These are phyloP conservation scores for Hericium coralloides DNA, from an alignment of 768 basidiomycete species.

Conservation along the genomic window DNA sequence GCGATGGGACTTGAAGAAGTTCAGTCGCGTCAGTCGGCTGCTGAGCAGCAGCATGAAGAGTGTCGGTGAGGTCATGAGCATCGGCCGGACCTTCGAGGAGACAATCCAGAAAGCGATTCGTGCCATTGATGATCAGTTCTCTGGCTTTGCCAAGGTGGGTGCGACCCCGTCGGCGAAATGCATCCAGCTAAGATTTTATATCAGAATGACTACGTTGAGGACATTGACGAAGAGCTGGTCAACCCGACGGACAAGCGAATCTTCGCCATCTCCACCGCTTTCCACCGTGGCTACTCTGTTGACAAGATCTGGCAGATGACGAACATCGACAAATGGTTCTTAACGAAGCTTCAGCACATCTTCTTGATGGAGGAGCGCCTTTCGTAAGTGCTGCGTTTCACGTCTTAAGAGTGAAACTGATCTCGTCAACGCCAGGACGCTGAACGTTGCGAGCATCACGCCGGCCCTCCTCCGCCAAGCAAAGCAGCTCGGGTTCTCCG, in stretches of 20 bases:
- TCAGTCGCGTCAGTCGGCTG: constrained; percentile 83
- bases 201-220: constrained; percentile 79
- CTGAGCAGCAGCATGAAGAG: constrained; percentile 98
- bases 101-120: constrained; percentile 97
- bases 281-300: constrained; percentile 87
- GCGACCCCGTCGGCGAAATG: background rate
- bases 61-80: constrained; percentile 99
- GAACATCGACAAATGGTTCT: constrained; percentile 98
- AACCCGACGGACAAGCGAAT: constrained; percentile 97
- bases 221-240: constrained; percentile 86
- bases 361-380: constrained; percentile 71
- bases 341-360: constrained; percentile 81
- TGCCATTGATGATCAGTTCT: constrained; percentile 91
- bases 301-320: constrained; percentile 98
- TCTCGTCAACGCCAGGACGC: constrained; percentile 33
- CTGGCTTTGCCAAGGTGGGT: constrained; percentile 77
- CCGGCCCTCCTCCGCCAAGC: constrained; percentile 61
- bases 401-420: background rate
- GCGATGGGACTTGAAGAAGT: constrained; percentile 98
- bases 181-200: background rate
- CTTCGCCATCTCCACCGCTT: constrained; percentile 91
- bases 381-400: constrained; percentile 43
- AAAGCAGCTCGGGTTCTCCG: constrained; percentile 95
- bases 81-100: constrained; percentile 96
- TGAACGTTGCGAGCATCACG: constrained; percentile 56